Conservation (phyloP, 2,329 filamentous ascomycete genomes). For the Cladosporium sp. region DNA sequence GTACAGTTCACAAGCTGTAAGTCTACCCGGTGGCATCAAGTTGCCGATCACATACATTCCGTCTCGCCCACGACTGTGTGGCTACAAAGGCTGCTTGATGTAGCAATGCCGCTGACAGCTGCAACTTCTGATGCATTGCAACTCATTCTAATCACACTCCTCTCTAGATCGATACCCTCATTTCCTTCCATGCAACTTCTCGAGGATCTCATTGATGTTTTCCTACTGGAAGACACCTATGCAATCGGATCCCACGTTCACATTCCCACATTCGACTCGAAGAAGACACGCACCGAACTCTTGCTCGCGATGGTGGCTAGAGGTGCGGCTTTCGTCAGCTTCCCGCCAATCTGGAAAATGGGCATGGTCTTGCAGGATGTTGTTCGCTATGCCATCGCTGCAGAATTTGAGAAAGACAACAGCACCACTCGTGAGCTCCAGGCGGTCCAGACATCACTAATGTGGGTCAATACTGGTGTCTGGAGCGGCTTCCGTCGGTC, state of each 20-base stretch:
- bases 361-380: constrained; percentile 49
- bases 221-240: constrained; percentile 51
- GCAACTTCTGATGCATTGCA: background rate
- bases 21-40: background rate
- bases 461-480: constrained; percentile 49
- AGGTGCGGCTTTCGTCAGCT: constrained; percentile 54
- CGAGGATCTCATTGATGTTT: constrained; percentile 58
- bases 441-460: constrained; percentile 44
- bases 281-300: constrained; percentile 53
- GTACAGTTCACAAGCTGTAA: constrained; percentile 8
- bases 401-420: constrained; percentile 45
- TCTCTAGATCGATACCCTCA: constrained; percentile 46
- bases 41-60: background rate
- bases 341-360: constrained; percentile 56
- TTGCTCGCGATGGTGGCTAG: constrained; percentile 53
- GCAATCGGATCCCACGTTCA: constrained; percentile 56
- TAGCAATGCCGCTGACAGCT: background rate
- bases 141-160: background rate
- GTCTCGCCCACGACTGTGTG: background rate
- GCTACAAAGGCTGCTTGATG: no score
- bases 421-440: constrained; percentile 46
- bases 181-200: constrained; percentile 58
- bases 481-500: constrained; percentile 56
- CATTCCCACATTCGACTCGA: constrained; percentile 53
- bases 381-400: constrained; percentile 33